phyloP scores from a whole-genome alignment of 1,284 basidiomycete genomes.

The Gymnopus androsaceus region DNA sequence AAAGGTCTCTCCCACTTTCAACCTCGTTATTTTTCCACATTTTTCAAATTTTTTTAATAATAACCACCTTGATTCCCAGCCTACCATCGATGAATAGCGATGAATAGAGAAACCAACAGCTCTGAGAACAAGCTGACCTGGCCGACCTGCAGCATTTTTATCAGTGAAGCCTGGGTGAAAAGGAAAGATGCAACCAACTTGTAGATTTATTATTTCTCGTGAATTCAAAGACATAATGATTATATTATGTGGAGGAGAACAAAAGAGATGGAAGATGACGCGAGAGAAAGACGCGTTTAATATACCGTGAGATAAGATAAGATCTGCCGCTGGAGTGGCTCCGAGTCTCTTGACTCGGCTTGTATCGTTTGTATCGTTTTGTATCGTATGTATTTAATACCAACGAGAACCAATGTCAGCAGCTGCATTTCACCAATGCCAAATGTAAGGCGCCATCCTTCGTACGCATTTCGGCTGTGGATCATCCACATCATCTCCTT shows the following conservation, averaged over 20 bases:
- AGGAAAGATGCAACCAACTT: slow-evolving; percentile 10
- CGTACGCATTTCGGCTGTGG: slow-evolving; percentile 13
- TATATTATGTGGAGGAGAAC: not conserved
- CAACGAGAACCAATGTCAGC: no score
- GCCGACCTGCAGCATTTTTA: slow-evolving; percentile 13
- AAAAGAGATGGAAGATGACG: not conserved
- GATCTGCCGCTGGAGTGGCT: no score
- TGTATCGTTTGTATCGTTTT: no score
- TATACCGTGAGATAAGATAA: not conserved
- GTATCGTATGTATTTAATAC: no score
- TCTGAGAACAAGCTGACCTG: slow-evolving; percentile 17
- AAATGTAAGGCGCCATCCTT: not conserved
- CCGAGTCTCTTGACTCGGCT: no score
- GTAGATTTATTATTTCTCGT: slow-evolving; percentile 20
- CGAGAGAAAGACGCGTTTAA: not conserved
- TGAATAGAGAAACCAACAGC: not conserved
- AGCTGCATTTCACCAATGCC: no score
- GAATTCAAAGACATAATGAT: slow-evolving; percentile 1
- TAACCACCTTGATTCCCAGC: slow-evolving; percentile 78
- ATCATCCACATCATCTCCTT: slow-evolving; percentile 4
- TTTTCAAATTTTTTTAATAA: no score
- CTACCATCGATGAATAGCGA: slow-evolving; percentile 33
- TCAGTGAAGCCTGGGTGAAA: slow-evolving; percentile 15
- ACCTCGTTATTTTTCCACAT: no score
- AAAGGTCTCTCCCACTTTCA: slow-evolving; percentile 76